Percentiles rank a stretch among this genome's conserved stretches.
Evolutionary conservation across 352 stramenopile genomes (phyloP).

Genomic region (Pythium rishiriense): DNA sequence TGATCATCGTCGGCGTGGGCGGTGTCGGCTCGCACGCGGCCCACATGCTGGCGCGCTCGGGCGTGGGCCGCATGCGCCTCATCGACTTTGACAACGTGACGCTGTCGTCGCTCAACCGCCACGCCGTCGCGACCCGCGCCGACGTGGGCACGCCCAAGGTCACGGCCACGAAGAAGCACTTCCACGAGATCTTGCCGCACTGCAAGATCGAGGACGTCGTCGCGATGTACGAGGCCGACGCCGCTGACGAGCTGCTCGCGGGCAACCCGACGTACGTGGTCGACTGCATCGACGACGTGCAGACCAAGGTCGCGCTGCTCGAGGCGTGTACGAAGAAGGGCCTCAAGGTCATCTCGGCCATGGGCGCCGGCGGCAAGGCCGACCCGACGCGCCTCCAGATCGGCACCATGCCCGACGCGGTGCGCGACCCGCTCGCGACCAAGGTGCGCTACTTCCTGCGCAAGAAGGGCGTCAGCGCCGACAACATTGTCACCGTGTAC

Average conservation of each 20-base stretch:
- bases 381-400: conserved; percentile 98
- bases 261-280: conserved; percentile 93
- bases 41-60: conserved; percentile 97
- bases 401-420: conserved; percentile 92
- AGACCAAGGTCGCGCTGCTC: conserved; percentile 96
- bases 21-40: conserved; percentile 96
- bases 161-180: conserved; percentile 80
- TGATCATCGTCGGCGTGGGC: conserved; percentile 96
- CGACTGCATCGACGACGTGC: conserved; percentile 99
- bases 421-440: conserved; percentile 94
- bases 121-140: conserved; percentile 94
- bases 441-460: conserved; percentile 96
- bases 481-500: conserved; percentile 88
- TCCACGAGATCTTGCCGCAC: conserved; percentile 70
- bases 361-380: conserved; percentile 93
- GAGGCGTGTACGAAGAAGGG: conserved; percentile 83
- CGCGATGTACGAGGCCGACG: conserved; percentile 90
- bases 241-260: conserved; percentile 81
- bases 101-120: conserved; percentile 98
- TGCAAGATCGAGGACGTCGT: conserved; percentile 86
- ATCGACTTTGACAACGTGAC: conserved; percentile 99
- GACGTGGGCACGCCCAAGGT: conserved; percentile 97
- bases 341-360: conserved; percentile 85
- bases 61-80: conserved; percentile 93
- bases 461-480: conserved; percentile 69